Percentiles rank a stretch among this genome's conserved stretches.
Evolutionary conservation across 1,139 yeast species (phyloP).

Genomic region (Hansenula lynferdii): DNA sequence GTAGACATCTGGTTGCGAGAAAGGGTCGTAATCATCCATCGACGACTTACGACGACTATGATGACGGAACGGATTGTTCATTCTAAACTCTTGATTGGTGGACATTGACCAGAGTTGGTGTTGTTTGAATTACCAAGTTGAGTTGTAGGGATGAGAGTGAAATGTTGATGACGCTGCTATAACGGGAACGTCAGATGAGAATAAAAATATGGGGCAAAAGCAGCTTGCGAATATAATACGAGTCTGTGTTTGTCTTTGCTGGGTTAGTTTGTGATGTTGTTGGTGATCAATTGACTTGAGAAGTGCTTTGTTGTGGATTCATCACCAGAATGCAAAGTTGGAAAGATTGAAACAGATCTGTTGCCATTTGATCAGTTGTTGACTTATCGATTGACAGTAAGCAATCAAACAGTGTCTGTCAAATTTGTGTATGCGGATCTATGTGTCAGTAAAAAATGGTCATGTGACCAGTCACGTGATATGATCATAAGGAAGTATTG

Average conservation of each 20-base stretch:
- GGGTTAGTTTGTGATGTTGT: background rate
- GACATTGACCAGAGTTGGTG: background rate
- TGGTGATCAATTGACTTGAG: too few species aligned
- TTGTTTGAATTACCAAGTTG: too few species aligned
- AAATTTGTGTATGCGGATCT: background rate
- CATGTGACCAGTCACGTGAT: background rate
- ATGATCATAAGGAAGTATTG: too few species aligned
- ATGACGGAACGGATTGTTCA: constrained; percentile 15
- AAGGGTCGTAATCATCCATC: constrained; percentile 52
- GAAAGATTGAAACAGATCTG: too few species aligned
- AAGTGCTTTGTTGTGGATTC: too few species aligned
- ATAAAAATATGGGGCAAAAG: too few species aligned
- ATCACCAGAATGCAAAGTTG: too few species aligned
- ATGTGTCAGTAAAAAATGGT: background rate
- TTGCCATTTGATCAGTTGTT: background rate
- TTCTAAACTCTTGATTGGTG: background rate
- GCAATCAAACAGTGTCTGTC: background rate
- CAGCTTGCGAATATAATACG: too few species aligned
- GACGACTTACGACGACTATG: constrained; percentile 27
- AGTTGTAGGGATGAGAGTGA: too few species aligned
- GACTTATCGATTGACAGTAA: background rate
- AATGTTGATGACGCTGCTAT: too few species aligned
- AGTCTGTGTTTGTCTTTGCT: too few species aligned
- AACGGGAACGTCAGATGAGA: too few species aligned
- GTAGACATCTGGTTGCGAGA: constrained; percentile 61